These are phyloP conservation scores for Cytospora piceicola DNA, from an alignment of 2,329 filamentous ascomycete genomes.

Conservation along the genomic window DNA sequence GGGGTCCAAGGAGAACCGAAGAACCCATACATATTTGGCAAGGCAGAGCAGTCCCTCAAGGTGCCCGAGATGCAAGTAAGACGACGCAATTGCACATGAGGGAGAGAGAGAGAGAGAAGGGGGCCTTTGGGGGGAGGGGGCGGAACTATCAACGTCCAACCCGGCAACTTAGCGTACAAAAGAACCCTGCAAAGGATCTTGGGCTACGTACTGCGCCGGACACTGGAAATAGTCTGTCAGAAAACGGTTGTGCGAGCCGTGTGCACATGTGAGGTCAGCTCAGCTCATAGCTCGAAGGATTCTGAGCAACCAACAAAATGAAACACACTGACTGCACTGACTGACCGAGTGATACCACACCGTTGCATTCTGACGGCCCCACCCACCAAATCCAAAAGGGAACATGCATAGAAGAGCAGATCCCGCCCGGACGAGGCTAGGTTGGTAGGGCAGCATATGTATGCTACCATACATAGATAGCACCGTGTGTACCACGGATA, in stretches of 20 bases:
- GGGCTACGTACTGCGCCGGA: not conserved
- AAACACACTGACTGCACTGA: not conserved
- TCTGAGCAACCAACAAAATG: not conserved
- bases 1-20: no score
- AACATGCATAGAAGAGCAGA: not conserved
- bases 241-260: not conserved
- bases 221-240: not conserved
- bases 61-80: not conserved
- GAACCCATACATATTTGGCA: not conserved
- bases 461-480: not conserved
- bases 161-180: not conserved
- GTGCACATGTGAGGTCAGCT: not conserved
- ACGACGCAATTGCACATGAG: not conserved
- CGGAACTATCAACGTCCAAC: not conserved
- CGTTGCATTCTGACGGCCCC: not conserved
- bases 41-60: not conserved
- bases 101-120: no score
- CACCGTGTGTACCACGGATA: no score
- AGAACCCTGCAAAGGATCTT: not conserved
- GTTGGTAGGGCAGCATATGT: conserved; percentile 5
- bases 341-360: not conserved
- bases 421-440: not conserved
- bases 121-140: no score
- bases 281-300: conserved; percentile 5
- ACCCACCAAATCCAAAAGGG: not conserved